Conservation (phyloP, 1,284 basidiomycete genomes). For the Cutaneotrichosporon cavernicola region DNA sequence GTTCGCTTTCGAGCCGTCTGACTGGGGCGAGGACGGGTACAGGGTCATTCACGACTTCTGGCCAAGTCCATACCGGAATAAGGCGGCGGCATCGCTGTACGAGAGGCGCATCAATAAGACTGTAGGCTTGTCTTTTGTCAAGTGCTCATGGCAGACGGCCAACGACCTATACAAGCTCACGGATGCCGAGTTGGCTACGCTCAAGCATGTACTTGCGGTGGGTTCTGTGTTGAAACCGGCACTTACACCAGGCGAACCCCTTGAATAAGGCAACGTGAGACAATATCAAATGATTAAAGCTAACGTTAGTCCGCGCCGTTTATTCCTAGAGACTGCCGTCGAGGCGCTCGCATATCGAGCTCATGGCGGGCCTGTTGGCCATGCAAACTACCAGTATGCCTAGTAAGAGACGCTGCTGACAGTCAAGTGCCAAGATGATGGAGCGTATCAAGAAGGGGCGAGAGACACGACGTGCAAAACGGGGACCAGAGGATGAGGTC, state of each 20-base stretch:
- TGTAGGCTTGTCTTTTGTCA: constrained; percentile 18
- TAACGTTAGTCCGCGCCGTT: constrained; percentile 8
- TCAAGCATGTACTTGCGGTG: constrained; percentile 28
- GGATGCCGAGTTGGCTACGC: constrained; percentile 31
- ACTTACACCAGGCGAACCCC: constrained; percentile 24
- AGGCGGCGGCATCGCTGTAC: constrained; percentile 15
- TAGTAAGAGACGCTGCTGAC: not conserved
- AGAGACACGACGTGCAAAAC: constrained; percentile 16
- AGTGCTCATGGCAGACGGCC: constrained; percentile 27
- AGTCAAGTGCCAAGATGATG: constrained; percentile 7
- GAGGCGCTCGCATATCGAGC: constrained; percentile 31
- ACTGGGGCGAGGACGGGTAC: constrained; percentile 13
- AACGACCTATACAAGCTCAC: constrained; percentile 29
- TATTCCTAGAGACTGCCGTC: constrained; percentile 24
- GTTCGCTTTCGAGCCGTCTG: constrained; percentile 7
- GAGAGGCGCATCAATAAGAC: constrained; percentile 26
- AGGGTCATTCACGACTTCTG: constrained; percentile 24
- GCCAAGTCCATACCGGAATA: constrained; percentile 24
- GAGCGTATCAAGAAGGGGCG: constrained; percentile 13
- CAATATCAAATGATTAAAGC: not conserved
- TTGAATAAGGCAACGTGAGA: constrained; percentile 26
- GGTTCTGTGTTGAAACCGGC: not conserved
- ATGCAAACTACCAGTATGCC: constrained; percentile 27
- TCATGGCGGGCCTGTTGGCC: constrained; percentile 30
- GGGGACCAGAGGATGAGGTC: not conserved